These are phyloP conservation scores for Ceratonia siliqua DNA, from an alignment of 306 rosid species.

Conservation along the genomic window DNA sequence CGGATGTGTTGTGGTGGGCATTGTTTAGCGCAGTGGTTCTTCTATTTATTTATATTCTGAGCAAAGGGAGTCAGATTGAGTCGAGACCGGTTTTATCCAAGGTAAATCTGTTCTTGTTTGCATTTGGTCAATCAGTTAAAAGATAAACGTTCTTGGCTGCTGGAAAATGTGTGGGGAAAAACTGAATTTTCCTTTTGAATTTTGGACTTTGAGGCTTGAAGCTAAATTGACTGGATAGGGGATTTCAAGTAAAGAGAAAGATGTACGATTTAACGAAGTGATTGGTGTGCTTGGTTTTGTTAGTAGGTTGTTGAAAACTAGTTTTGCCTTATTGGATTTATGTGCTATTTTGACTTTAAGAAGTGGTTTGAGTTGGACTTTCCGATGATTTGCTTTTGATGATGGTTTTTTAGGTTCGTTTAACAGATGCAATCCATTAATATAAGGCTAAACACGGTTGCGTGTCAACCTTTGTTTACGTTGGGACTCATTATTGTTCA, in stretches of 20 bases:
- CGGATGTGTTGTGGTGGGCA: conserved; percentile 74
- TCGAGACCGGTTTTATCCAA: conserved; percentile 64
- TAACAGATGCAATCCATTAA: not conserved
- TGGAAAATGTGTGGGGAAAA: not conserved
- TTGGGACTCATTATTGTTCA: not conserved
- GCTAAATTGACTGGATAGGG: not conserved
- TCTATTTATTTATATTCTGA: conserved; percentile 68
- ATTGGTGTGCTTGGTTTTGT: conserved; percentile 1
- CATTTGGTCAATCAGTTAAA: not conserved
- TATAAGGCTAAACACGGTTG: not conserved
- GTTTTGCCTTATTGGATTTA: not conserved
- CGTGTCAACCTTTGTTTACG: not conserved
- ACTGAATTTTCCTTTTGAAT: not conserved
- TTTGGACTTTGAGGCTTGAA: not conserved
- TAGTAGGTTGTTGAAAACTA: not conserved
- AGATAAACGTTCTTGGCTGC: conserved; percentile 1
- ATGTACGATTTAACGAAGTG: not conserved
- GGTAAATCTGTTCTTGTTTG: conserved; percentile 40
- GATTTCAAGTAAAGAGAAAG: not conserved
- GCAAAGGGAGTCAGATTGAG: conserved; percentile 77
- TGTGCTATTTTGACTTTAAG: not conserved
- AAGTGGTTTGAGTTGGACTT: not conserved
- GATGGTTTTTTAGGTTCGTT: not conserved
- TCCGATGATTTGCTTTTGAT: not conserved
- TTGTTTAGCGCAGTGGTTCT: conserved; percentile 66